phyloP scores from a whole-genome alignment of 176 grass and related monocot genomes.

The Olyra latifolia region DNA sequence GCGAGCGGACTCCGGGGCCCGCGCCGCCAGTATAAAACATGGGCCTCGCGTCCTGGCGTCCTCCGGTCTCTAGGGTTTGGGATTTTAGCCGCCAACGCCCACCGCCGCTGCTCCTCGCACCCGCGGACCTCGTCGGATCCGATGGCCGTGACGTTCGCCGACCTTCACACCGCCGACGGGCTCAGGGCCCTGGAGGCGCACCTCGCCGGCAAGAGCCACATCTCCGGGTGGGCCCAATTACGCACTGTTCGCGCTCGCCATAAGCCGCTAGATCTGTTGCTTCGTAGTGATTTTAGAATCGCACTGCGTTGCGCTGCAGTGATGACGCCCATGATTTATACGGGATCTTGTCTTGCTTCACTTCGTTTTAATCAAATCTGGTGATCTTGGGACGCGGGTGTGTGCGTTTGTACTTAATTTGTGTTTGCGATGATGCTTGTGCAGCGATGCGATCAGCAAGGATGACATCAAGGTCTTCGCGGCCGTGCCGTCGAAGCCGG shows the following conservation, averaged over 20 bases:
- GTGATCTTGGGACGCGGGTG: background rate
- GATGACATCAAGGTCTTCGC: constrained; percentile 85
- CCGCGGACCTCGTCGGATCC: constrained; percentile 16
- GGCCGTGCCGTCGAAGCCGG: constrained; percentile 59
- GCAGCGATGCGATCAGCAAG: constrained; percentile 68
- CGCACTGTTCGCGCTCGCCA: background rate
- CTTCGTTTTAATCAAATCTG: background rate
- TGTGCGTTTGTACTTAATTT: background rate
- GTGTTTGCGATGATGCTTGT: constrained; percentile 14
- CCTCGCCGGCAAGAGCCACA: constrained; percentile 76
- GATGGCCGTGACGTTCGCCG: constrained; percentile 78
- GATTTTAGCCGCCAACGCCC: constrained; percentile 42
- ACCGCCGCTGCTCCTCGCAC: constrained; percentile 22
- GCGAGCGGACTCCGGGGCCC: too few relatives aligned
- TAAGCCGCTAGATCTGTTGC: background rate
- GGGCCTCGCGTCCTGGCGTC: background rate
- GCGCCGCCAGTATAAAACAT: constrained; percentile 33
- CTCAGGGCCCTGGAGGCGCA: constrained; percentile 68
- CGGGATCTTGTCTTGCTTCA: background rate
- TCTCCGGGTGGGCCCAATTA: constrained; percentile 58
- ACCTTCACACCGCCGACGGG: constrained; percentile 69
- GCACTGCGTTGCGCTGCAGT: background rate
- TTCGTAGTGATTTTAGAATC: background rate
- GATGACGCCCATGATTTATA: background rate
- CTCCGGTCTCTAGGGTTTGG: constrained; percentile 46